A percentile compares a stretch with the other conserved stretches of the same genome.
These are phyloP conservation scores for Fennellomyces sp. DNA, from an alignment of 371 early-diverging fungal species.

Conservation along the genomic window DNA sequence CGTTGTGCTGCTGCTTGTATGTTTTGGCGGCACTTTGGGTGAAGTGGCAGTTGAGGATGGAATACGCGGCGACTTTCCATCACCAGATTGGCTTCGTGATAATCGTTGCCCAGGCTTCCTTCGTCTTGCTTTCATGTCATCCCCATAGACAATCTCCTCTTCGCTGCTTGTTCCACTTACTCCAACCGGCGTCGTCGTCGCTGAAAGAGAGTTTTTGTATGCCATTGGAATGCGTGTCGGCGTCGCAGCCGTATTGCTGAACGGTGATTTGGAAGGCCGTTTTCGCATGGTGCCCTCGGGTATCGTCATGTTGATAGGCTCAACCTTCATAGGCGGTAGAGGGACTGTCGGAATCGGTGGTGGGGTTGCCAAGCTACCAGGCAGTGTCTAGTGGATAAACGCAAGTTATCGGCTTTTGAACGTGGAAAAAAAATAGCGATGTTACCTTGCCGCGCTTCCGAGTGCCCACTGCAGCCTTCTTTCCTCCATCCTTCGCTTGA, in stretches of 20 bases:
- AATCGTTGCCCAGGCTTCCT: constrained; percentile 10
- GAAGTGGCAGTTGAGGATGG: constrained; percentile 10
- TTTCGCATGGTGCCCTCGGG: constrained; percentile 9
- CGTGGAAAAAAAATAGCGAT: not conserved
- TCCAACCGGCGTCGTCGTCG: constrained; percentile 1
- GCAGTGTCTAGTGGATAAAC: constrained; percentile 33
- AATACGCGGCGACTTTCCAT: not conserved
- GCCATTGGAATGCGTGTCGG: constrained; percentile 27
- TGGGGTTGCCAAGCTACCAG: constrained; percentile 42
- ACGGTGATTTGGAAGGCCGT: constrained; percentile 14
- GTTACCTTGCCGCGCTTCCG: constrained; percentile 20
- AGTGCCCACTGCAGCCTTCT: constrained; percentile 5
- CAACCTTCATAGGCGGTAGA: constrained; percentile 57
- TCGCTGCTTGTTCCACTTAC: constrained; percentile 19
- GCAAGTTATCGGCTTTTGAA: not conserved
- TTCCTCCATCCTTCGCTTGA: no score
- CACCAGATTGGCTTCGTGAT: constrained; percentile 8
- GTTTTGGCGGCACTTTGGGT: constrained; percentile 11
- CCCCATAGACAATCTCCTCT: constrained; percentile 12
- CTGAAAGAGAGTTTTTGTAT: constrained; percentile 4
- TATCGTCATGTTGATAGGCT: constrained; percentile 37
- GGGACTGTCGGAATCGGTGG: constrained; percentile 38
- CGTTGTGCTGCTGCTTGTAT: constrained; percentile 10
- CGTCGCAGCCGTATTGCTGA: constrained; percentile 11
- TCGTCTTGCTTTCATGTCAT: constrained; percentile 6